Base-by-base conservation (phyloP, 352 stramenopile species). In the Achlya hypogyna region DNA sequence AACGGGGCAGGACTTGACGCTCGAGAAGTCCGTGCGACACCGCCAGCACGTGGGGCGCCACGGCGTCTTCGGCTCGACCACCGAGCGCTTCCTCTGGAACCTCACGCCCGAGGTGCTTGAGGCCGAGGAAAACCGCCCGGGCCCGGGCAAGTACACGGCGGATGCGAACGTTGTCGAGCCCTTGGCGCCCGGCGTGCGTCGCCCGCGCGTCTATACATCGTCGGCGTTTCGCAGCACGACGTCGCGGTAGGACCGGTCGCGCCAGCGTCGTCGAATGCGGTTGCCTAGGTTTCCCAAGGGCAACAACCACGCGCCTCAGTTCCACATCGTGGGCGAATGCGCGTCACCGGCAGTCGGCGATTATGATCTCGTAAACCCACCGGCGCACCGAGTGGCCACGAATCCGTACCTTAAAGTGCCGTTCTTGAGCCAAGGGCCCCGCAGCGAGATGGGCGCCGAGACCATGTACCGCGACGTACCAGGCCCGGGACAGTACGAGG, bases 21-120 rank as follows among this genome's bases (percentile, higher is more conserved):
- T 90, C 0, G 75, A 79, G n/a, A 72, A 82, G 16, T 31, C 72
- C 5, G 76, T 88, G 23, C 75, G 74, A 69, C 65, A 72, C 4
- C 79, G 78, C 35, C 70, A 84, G 12, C 74, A 71, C 8, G 75
- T 90, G 20, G 83, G 83, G 1, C 78, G 83, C 45, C 82, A 84
- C 49, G 81, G 83, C 29, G 74, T 87, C 20, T 91, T 91, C 65
- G 83, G 83, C n/a, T 81, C 81, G 14, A 91, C 75, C 2, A 84
- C 83, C 0, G 81, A 89, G 65, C 77, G 83, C n/a, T 77, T 82
- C 40, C 71, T 91, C 5, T 91, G 81, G 83, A 78, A 79, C 60
- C 43, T 67, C 6, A 72, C 77, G 2, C 72, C 88, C 32, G 78
- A 84, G 51, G 73, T 69, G 23, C 72, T 77, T 34, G 75, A 86